These are phyloP conservation scores for Atkinsonella texensis DNA, from an alignment of 2,329 filamentous ascomycete genomes.

Conservation along the genomic window DNA sequence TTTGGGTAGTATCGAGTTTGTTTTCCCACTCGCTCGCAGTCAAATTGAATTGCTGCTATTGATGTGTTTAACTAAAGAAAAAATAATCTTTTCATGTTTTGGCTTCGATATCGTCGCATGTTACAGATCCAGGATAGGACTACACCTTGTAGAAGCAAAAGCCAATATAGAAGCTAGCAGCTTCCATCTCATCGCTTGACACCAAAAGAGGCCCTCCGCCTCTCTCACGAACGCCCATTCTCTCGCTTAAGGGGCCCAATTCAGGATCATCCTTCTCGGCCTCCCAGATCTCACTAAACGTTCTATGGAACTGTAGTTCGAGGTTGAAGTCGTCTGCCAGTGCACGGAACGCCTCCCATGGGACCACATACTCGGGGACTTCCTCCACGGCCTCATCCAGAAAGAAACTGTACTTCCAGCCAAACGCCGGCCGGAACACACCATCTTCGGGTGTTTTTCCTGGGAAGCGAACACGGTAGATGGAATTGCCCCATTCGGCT, in stretches of 20 bases:
- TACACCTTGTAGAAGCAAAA: conserved; percentile 97
- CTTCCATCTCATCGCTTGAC: conserved; percentile 81
- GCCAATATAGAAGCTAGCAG: conserved; percentile 79
- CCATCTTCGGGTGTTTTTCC: conserved; percentile 74
- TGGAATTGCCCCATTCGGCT: conserved; percentile 83
- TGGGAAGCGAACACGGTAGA: conserved; percentile 85
- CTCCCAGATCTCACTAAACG: conserved; percentile 84
- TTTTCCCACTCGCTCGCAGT: neutral
- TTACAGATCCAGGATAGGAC: neutral
- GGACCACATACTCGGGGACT: conserved; percentile 94
- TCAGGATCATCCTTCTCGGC: conserved; percentile 77
- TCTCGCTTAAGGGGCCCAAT: conserved; percentile 74
- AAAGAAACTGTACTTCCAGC: conserved; percentile 97
- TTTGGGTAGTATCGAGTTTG: neutral
- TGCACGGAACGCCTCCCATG: conserved; percentile 94
- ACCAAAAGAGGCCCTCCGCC: conserved; percentile 57
- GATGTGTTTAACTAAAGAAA: too few relatives aligned
- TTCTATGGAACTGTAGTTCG: conserved; percentile 85
- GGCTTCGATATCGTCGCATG: too few relatives aligned
- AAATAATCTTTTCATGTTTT: too few relatives aligned
- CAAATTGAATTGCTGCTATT: too few relatives aligned
- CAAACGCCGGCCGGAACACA: conserved; percentile 85
- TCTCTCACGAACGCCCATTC: conserved; percentile 83
- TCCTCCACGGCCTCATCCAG: conserved; percentile 92
- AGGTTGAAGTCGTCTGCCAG: conserved; percentile 94